Evolutionary conservation across 768 basidiomycete genomes (phyloP), one percentile per base, ranked within the genome.

Genomic region (Agaricus bisporus): DNA sequence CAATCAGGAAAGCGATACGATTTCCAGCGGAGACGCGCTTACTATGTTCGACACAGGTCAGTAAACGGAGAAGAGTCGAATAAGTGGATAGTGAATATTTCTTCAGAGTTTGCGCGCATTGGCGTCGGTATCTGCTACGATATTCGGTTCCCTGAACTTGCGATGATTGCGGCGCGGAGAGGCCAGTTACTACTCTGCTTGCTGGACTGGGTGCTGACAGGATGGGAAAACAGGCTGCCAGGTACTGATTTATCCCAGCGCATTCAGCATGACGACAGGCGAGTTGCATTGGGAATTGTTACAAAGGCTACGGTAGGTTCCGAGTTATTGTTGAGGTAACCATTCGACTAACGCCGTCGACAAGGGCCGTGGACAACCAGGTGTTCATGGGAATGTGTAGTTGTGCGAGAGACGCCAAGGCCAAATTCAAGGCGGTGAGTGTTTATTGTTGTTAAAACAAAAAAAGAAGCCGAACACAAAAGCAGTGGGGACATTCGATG

Each of bases 61-160:
- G 37, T n/a, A 29, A 37, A 38, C 32, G 38, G 26, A 4, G 22
- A 32, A 10, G 15, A 20, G 64, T 59, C 25, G 14, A 15, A 37
- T 49, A 17, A 35, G 15, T 39, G 38, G 10, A 12, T n/a, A 39
- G 12, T 49, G 25, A 32, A 38, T 7, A 49, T 42, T 38, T 20
- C 14, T 20, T 5, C 61, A 94, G 93, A 88, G n/a, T 98, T 97
- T 66, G 97, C 94, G n/a, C 86, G 92, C 49, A 85, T 99, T 58
- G 97, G 95, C 8, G 75, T 98, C 20, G 95, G 94, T 0, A 93
- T 99, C 56, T 99, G 95, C 67, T 98, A 98, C 64, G 95, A 98
- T 64, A 79, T 98, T 22, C 82, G 93, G 36, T 95, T 95, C 76
- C 94, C 95, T 0, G 97, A 99, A 69, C 74, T 95, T 62, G 85